phyloP scores from a whole-genome alignment of 768 basidiomycete genomes.

The Mycena sanguinolenta region DNA sequence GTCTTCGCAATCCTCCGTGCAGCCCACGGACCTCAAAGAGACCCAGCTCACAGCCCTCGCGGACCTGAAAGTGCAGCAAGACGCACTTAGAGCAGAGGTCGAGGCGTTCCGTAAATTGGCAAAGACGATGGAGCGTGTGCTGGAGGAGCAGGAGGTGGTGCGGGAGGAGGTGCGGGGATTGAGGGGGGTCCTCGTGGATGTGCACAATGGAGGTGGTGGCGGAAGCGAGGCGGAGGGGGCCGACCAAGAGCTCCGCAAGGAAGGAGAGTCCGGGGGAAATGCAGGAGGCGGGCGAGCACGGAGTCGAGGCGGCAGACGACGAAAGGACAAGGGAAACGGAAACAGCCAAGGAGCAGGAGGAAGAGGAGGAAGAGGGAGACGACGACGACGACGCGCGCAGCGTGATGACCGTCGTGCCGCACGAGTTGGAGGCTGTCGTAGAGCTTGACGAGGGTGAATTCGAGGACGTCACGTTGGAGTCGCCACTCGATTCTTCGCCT shows the following conservation, averaged over 20 bases:
- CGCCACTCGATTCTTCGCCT: too few species aligned
- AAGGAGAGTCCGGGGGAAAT: too few species aligned
- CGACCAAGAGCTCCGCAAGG: too few species aligned
- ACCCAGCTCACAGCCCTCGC: constrained; percentile 56
- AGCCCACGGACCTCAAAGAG: too few species aligned
- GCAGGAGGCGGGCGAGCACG: too few species aligned
- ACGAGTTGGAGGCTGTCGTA: constrained; percentile 49
- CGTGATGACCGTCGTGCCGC: constrained; percentile 76
- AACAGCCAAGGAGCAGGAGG: too few species aligned
- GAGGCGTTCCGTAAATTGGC: constrained; percentile 82
- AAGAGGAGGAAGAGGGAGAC: constrained; percentile 60
- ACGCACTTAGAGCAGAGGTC: constrained; percentile 78
- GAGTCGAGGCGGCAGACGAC: constrained; percentile 26
- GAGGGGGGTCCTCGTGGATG: constrained; percentile 66
- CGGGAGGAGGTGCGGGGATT: constrained; percentile 82
- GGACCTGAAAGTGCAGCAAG: constrained; percentile 86
- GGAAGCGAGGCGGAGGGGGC: background rate
- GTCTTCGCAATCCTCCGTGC: too few species aligned
- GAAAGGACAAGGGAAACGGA: too few species aligned
- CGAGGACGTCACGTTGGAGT: constrained; percentile 20
- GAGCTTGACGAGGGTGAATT: constrained; percentile 16
- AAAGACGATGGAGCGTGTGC: constrained; percentile 65
- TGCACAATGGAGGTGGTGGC: background rate
- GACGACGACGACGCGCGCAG: constrained; percentile 75
- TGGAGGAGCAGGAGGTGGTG: constrained; percentile 88